Base-by-base conservation (phyloP, 2,329 filamentous ascomycete species). In the Gnomoniopsis sp. region DNA sequence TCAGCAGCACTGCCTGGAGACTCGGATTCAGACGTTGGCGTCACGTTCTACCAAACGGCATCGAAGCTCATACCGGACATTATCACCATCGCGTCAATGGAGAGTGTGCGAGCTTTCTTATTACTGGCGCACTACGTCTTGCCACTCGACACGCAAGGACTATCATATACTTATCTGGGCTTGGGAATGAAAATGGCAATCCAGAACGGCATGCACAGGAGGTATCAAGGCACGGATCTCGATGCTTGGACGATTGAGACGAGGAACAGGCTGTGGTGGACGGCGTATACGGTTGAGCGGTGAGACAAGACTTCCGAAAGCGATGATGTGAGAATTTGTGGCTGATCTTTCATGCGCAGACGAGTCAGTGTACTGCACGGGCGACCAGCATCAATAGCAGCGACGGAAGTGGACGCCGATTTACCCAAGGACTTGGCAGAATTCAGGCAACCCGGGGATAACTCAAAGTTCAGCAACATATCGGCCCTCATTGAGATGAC, bases 171-270 rank as follows among this genome's bases (percentile, higher is more conserved):
- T 2, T 85, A 85, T 62, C 73, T 84, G 49, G 81, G 80, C 7
- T 67, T 85, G 14, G 79, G 80, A 2, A 71, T 84, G 46, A 83
- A 82, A 60, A 71, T 85, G 59, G 82, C 81, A 1, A 83, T 85
- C 15, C 81, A 84, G 61, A 85, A 85, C 64, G 82, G 82, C 11
- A 83, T 85, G 81, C 82, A 85, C 63, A 73, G 82, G 51, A 78
- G 74, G 55, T 80, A 78, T 58, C 70, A 75, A 1, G 78, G 77
- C 1, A 75, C 77, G 52, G 77, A 74, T 0, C 71, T 83, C 12
- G 77, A 79, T 33, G 70, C 76, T 12, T 72, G 74, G 33, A 76
- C 80, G 60, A 72, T 79, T 15, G 81, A 84, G 70, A 78, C 76
- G 3, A 73, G 81, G 19, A 83, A 82, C 64, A 74, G 81, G 2